Conservation (phyloP, 805 yeast species). For the Komagataella pseudopastoris region DNA sequence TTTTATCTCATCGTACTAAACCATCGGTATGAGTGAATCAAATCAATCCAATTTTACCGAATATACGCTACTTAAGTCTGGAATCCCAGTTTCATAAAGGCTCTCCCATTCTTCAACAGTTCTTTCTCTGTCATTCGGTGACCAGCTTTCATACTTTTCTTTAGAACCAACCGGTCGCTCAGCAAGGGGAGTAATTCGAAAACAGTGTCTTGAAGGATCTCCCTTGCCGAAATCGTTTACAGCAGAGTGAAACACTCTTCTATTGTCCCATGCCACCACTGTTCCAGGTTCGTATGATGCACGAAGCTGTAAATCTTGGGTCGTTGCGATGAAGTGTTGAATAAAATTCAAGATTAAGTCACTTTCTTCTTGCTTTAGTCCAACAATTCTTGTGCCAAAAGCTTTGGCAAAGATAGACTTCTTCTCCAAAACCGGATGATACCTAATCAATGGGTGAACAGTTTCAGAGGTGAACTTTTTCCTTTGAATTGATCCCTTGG, state of each 20-base stretch:
- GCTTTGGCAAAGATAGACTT: conserved; percentile 45
- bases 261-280: conserved; percentile 71
- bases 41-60: neutral
- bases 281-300: conserved; percentile 61
- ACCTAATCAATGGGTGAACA: conserved; percentile 58
- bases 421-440: conserved; percentile 58
- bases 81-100: neutral
- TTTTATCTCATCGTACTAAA: too few relatives aligned
- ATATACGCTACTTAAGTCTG: neutral
- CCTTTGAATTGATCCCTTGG: conserved; percentile 50
- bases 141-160: conserved; percentile 18
- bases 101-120: neutral
- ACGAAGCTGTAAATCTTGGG: conserved; percentile 52
- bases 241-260: conserved; percentile 58
- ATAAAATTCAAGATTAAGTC: conserved; percentile 45
- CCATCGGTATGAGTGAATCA: neutral
- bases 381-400: conserved; percentile 55
- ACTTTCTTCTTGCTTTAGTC: conserved; percentile 61
- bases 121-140: conserved; percentile 11
- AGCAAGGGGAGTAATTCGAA: conserved; percentile 60
- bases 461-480: conserved; percentile 43
- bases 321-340: conserved; percentile 33
- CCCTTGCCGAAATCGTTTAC: conserved; percentile 60
- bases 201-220: conserved; percentile 48
- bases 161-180: conserved; percentile 41